Base-by-base conservation (phyloP, 495 filamentous ascomycete genomes). In the Oidiodendron maius region DNA sequence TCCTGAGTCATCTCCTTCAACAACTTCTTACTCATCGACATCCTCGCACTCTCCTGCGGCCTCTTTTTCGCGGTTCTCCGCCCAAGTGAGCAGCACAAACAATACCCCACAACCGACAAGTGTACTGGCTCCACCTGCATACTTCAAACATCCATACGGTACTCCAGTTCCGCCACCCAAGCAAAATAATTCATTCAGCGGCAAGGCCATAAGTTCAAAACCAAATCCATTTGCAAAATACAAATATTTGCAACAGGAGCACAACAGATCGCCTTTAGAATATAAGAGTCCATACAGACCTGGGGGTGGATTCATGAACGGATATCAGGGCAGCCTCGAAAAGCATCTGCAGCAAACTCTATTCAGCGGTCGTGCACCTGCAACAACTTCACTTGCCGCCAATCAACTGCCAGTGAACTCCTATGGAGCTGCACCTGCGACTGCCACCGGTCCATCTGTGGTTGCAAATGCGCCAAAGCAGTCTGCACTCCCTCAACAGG, bases 231-330 rank as follows among this genome's bases (percentile, higher is more conserved):
- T 56, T 56, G 54, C 45, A 36, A 55, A 63, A 44, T 80, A 78
- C 55, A 57, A 61, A 12, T 80, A 76, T 51, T 73, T 80, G 57
- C 69, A 72, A 46, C 63, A 72, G 20, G 59, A 76, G 40, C 66
- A 75, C 40, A 76, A 76, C 48, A 64, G 67, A 66, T 67, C 51
- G 46, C 61, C 58, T 24, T 32, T 50, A 9, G 51, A 56, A 12
- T 62, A 80, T 53, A 66, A 68, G 25, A 75, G 73, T 2, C 76
- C 75, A 12, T 80, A 80, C 51, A 66, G 68, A 21, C 69, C 65
- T 60, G 70, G 70, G 24, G 68, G 68, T 39, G 76, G 73, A 0
- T 78, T 78, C 50, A 74, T 72, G 11, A 78, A 80, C 46, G 75
- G 74, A 3, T 80, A 77, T 38, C 72, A 77, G 50, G 74, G 72